Percentiles rank a stretch among this genome's conserved stretches.
These are phyloP conservation scores for Solanum virginianum DNA, from an alignment of 257 asterid genomes.

Conservation along the genomic window DNA sequence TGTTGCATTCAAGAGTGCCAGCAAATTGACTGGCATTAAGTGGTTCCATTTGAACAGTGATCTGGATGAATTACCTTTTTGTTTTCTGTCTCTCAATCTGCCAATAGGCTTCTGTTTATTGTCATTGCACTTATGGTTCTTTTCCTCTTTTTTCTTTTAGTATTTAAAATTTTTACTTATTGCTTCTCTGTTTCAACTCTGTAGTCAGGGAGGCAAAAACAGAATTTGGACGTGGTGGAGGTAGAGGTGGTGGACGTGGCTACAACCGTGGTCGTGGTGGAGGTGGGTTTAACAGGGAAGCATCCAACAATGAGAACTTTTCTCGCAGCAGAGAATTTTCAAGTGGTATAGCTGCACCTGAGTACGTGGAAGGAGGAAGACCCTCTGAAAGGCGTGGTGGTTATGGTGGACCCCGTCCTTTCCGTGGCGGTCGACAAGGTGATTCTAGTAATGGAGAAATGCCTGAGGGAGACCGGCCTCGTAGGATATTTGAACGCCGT, in stretches of 20 bases:
- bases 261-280: slow-evolving; percentile 56
- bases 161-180: not conserved
- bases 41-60: not conserved
- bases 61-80: not conserved
- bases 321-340: slow-evolving; percentile 40
- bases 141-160: not conserved
- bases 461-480: slow-evolving; percentile 65
- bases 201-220: slow-evolving; percentile 55
- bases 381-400: slow-evolving; percentile 57
- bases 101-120: not conserved
- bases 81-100: not conserved
- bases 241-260: slow-evolving; percentile 65
- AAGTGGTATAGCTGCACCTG: slow-evolving; percentile 33
- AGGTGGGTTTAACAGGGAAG: slow-evolving; percentile 49
- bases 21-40: not conserved
- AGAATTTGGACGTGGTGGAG: slow-evolving; percentile 47
- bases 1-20: not conserved
- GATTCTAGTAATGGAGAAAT: slow-evolving; percentile 63
- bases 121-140: not conserved
- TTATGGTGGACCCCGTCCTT: slow-evolving; percentile 57
- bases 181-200: not conserved
- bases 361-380: slow-evolving; percentile 35
- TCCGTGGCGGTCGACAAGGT: slow-evolving; percentile 58
- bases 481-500: slow-evolving; percentile 49
- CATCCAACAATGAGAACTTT: slow-evolving; percentile 21